Base-by-base conservation (phyloP, 2,329 filamentous ascomycete species). In the Stylonectria norvegica region DNA sequence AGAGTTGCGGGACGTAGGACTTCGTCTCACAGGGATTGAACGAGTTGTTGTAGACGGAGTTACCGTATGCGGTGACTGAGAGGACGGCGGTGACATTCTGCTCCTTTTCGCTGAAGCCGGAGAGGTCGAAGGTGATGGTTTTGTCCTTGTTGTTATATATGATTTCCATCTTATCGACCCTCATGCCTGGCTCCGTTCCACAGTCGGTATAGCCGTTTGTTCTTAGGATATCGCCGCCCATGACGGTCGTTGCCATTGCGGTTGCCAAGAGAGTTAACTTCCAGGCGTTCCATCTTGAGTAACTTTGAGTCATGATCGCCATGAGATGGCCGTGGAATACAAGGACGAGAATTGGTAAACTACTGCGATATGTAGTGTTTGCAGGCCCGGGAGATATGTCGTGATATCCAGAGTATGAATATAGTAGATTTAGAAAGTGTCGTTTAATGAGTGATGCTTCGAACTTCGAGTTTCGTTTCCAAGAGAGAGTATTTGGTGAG, bases 161-260 rank as follows among this genome's bases (percentile, higher is more conserved):
- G 45, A 96, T 84, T 55, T 91, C 72, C 48, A 94, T 72, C 54
- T 76, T 81, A 51, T 89, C 72, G 38, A 96, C 83, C 47, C 75
- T 75, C 56, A 97, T 72, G 63, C 55, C 75, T 55, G 58, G 31
- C 20, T 73, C 65, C 36, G 61, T 59, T 25, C 59, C 62, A 66
- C 93, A 97, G 49, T 82, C 81, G 57, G 73, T 79, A 69, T 93
- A 95, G 43, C 89, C 87, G 48, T 77, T 78, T 17, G 90, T 96
- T 60, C 83, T 78, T 42, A 98, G 78, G 42, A 94, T 72, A 53
- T 91, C 81, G 46, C 69, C 74, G 40, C 79, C 86, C 43, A 85
- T 61, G 38, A 76, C 83, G 43, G 71, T 66, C 34, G 60, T 62
- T 12, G 62, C 54, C 32, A 74, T 58, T 36, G 62, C 59, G 36